Conservation (phyloP, 768 basidiomycete genomes). For the Suillus brevipes region DNA sequence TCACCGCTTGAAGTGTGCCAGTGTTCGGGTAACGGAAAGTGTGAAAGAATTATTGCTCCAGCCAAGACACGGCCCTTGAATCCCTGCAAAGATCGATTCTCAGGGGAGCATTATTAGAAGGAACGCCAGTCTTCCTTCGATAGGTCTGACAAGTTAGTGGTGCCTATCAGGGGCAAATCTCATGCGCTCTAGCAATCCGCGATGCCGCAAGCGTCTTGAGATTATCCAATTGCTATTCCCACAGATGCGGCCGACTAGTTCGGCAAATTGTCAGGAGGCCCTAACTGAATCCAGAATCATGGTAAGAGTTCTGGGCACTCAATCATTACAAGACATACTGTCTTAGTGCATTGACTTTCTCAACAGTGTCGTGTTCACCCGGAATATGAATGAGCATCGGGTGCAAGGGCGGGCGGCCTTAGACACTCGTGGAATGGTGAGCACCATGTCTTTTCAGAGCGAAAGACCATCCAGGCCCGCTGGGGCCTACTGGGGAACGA, state of each 20-base stretch:
- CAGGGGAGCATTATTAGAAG: neutral
- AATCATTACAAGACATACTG: neutral
- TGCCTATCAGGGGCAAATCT: neutral
- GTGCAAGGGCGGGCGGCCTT: neutral
- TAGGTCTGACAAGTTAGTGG: neutral
- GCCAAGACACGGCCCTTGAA: neutral
- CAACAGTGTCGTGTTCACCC: neutral
- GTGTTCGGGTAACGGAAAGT: no score
- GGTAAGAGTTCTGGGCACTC: slow-evolving; percentile 1
- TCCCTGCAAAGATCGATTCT: neutral
- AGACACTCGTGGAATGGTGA: neutral
- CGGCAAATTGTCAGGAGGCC: neutral
- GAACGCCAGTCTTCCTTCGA: neutral
- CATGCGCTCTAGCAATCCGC: neutral
- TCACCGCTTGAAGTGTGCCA: neutral
- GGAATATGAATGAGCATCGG: neutral
- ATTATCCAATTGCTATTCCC: neutral
- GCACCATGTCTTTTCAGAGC: neutral
- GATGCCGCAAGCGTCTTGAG: neutral
- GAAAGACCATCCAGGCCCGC: neutral
- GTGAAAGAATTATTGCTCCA: neutral
- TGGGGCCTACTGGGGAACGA: neutral
- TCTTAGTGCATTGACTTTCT: neutral
- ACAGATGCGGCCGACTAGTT: neutral
- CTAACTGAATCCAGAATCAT: neutral